Conservation (phyloP, 306 rosid species). For the Cyamopsis tetragonoloba region DNA sequence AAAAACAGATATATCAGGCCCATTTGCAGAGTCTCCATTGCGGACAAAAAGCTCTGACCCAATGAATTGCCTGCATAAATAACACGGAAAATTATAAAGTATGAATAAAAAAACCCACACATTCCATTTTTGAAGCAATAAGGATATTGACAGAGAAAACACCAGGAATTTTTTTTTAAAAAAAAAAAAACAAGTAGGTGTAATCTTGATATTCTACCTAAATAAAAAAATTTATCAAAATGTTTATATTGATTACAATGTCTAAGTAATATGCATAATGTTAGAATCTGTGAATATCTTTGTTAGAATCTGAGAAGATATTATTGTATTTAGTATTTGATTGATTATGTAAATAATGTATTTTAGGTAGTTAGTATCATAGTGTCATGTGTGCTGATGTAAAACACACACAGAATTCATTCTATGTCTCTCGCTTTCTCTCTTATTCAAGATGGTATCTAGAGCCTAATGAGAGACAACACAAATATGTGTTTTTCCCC, state of each 20-base stretch:
- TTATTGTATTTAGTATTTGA: too few species aligned
- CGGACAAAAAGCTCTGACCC: constrained; percentile 50
- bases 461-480: too few species aligned
- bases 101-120: neutral
- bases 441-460: too few species aligned
- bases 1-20: constrained; percentile 25
- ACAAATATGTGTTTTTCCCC: too few species aligned
- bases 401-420: too few species aligned
- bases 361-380: too few species aligned
- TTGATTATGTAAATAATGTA: too few species aligned
- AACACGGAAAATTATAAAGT: neutral
- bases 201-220: neutral
- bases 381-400: too few species aligned
- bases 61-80: constrained; percentile 46
- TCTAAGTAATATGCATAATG: neutral
- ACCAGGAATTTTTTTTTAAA: neutral
- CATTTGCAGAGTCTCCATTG: constrained; percentile 23
- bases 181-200: neutral
- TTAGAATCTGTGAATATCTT: too few species aligned
- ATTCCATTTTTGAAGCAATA: neutral
- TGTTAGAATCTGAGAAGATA: too few species aligned
- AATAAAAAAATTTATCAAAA: neutral
- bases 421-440: too few species aligned
- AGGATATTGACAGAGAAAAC: neutral
- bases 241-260: neutral